These are phyloP conservation scores for Rhododendron kiyosumense DNA, from an alignment of 148 eudicot genomes.

Conservation along the genomic window DNA sequence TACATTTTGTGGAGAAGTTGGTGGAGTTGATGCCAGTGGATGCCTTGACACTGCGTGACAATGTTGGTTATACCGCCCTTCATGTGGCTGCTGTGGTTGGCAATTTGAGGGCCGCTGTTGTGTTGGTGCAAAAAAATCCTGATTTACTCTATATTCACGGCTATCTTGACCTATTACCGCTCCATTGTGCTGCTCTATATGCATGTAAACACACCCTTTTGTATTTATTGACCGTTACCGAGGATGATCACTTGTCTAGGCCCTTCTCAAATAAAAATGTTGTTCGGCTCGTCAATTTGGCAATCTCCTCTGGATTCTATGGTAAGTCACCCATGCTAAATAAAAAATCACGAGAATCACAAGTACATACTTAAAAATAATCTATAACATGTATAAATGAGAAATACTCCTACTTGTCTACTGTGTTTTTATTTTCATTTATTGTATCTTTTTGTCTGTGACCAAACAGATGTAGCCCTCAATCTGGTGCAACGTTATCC, in stretches of 20 bases:
- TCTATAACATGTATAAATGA: neutral
- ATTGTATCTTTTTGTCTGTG: neutral
- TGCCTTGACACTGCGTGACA: neutral
- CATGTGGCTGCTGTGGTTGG: neutral
- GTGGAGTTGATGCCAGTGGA: neutral
- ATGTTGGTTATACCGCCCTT: neutral
- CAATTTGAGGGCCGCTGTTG: neutral
- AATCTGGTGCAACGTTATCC: neutral
- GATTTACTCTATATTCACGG: neutral
- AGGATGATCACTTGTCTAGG: neutral
- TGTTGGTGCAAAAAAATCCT: neutral
- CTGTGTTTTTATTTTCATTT: neutral
- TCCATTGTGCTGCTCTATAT: neutral
- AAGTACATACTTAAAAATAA: neutral
- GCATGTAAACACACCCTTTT: neutral
- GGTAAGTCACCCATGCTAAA: neutral
- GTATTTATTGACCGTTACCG: neutral
- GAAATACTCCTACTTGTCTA: neutral
- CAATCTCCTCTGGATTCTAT: neutral
- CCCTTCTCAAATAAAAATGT: neutral
- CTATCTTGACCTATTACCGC: neutral
- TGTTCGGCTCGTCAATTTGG: neutral
- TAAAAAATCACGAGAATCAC: too few relatives aligned
- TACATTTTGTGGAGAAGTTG: neutral
- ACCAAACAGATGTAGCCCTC: neutral